phyloP scores from a whole-genome alignment of 2,329 filamentous ascomycete species.

The Hypoxylon sp. region DNA sequence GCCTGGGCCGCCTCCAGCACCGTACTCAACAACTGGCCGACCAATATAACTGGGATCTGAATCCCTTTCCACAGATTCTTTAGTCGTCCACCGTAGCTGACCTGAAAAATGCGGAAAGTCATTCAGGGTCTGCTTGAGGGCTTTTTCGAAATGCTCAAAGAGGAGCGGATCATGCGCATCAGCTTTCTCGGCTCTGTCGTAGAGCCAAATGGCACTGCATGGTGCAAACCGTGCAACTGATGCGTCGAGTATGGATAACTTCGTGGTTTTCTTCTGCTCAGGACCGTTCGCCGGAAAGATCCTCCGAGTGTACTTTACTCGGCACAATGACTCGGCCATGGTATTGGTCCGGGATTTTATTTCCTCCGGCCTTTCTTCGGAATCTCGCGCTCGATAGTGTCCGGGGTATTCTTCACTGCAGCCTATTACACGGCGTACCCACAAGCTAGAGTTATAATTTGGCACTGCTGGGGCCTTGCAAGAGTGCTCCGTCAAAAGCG shows the following conservation, averaged over 20 bases:
- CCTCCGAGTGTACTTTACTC: conserved; percentile 30
- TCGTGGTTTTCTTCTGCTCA: conserved; percentile 30
- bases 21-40: conserved; percentile 53
- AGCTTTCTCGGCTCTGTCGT: conserved; percentile 43
- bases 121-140: conserved; percentile 52
- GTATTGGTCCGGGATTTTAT: not conserved
- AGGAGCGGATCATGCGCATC: conserved; percentile 34
- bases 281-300: conserved; percentile 35
- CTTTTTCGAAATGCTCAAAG: conserved; percentile 39
- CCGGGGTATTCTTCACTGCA: too few species aligned
- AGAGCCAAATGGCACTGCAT: conserved; percentile 60
- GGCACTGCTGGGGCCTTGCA: too few species aligned
- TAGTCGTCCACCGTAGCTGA: conserved; percentile 54
- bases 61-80: conserved; percentile 38
- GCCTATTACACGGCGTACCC: too few species aligned
- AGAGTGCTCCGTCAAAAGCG: too few species aligned
- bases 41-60: conserved; percentile 46
- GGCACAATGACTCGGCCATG: conserved; percentile 20
- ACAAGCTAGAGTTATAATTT: too few species aligned
- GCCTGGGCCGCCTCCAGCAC: conserved; percentile 55
- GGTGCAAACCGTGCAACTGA: conserved; percentile 55
- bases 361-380: not conserved
- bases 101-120: conserved; percentile 58
- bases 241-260: conserved; percentile 58
- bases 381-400: not conserved